Evolutionary conservation across 2,329 filamentous ascomycete genomes (phyloP).

Genomic region (Penicillium polonicum): DNA sequence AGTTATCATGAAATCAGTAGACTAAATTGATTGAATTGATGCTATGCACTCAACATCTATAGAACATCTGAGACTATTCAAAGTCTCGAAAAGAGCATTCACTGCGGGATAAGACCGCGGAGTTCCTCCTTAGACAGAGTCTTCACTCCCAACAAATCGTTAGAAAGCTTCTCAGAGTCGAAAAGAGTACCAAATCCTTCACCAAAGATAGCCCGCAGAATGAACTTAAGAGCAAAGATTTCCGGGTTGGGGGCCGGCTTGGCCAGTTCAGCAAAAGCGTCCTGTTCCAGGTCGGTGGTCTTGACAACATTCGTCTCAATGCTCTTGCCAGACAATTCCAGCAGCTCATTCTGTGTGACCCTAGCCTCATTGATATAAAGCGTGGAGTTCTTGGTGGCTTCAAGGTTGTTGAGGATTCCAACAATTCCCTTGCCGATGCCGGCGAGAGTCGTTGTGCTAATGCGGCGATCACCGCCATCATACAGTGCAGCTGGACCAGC

Average conservation of each 20-base stretch:
- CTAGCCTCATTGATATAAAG: slow-evolving; percentile 50
- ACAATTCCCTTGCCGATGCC: slow-evolving; percentile 51
- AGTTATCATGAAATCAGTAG: background rate
- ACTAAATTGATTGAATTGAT: background rate
- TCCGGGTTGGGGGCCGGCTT: slow-evolving; percentile 26
- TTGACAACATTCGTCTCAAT: slow-evolving; percentile 27
- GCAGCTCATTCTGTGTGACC: slow-evolving; percentile 46
- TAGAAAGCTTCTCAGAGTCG: slow-evolving; percentile 30
- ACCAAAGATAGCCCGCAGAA: slow-evolving; percentile 34
- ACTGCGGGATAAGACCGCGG: background rate
- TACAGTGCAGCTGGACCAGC: slow-evolving; percentile 42
- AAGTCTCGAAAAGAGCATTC: background rate
- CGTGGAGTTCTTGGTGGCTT: slow-evolving; percentile 54
- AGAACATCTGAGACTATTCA: background rate
- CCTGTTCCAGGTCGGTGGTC: slow-evolving; percentile 29
- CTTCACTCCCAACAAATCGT: slow-evolving; percentile 42
- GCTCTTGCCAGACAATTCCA: slow-evolving; percentile 28
- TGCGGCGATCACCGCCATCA: slow-evolving; percentile 52
- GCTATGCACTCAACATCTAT: background rate
- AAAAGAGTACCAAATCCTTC: slow-evolving; percentile 34
- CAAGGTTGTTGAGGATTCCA: slow-evolving; percentile 49
- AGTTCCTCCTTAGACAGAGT: slow-evolving; percentile 36
- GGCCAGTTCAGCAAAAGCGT: slow-evolving; percentile 33
- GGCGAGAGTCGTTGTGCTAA: slow-evolving; percentile 51
- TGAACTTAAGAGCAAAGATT: slow-evolving; percentile 29